Conservation (phyloP, 2,329 filamentous ascomycete species). For the Penicillium thymicola region DNA sequence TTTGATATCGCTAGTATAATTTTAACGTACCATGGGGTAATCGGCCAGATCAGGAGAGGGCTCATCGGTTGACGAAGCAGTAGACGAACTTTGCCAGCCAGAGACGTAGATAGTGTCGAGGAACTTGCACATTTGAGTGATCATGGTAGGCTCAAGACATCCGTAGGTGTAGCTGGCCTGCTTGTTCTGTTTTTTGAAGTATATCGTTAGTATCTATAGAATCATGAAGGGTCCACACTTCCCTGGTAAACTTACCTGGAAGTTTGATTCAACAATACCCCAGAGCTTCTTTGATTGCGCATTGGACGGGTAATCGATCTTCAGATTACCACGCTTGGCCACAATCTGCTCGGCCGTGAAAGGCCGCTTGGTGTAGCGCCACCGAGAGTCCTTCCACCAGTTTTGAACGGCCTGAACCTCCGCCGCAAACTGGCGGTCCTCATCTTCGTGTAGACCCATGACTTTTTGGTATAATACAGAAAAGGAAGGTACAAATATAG, state of each 20-base stretch:
- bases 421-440: constrained; percentile 70
- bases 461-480: constrained; percentile 18
- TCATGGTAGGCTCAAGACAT: constrained; percentile 95
- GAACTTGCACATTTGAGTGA: constrained; percentile 99
- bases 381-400: constrained; percentile 92
- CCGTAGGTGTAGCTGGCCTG: constrained; percentile 94
- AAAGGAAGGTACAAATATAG: constrained; percentile 10
- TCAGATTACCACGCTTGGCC: constrained; percentile 85
- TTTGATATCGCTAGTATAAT: background rate
- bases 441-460: constrained; percentile 55
- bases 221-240: background rate
- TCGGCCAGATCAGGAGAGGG: constrained; percentile 96
- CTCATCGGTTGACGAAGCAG: constrained; percentile 90
- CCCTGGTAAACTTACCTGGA: constrained; percentile 58
- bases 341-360: constrained; percentile 98
- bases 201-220: constrained; percentile 14
- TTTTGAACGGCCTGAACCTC: constrained; percentile 86
- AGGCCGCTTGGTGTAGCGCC: constrained; percentile 86
- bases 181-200: constrained; percentile 55
- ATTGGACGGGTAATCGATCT: constrained; percentile 89
- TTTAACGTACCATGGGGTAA: constrained; percentile 73
- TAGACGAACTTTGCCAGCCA: constrained; percentile 97
- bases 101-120: constrained; percentile 98
- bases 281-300: constrained; percentile 90
- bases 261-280: constrained; percentile 81